Evolutionary conservation across 2,329 filamentous ascomycete species (phyloP), one percentile per base, ranked within the genome.

Genomic region (Sporothrix luriei): DNA sequence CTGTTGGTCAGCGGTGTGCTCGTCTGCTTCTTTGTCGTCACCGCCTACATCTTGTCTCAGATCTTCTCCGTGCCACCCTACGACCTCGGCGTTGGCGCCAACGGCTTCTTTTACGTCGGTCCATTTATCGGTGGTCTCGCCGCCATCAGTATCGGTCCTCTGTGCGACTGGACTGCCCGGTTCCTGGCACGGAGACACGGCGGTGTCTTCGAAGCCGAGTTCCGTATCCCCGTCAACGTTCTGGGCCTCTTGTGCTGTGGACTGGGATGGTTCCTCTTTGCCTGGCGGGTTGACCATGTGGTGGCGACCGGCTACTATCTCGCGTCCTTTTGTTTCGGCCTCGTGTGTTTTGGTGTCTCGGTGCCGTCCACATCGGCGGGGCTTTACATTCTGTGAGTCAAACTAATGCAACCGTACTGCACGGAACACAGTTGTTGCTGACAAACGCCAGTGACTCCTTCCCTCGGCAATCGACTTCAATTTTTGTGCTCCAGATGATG

Each of bases 81-180:
- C 61, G 79, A 79, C 74, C 81, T 83, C 73, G 75, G 75, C 38
- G 76, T 79, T 2, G 76, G 78, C 3, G 74, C 79, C 64, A 80
- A 81, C 54, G 82, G 81, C 1, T 79, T 82, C 65, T 80, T 82
- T 68, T 80, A 79, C 68, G 76, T 82, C 21, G 79, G 80, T 0
- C 78, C 80, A 2, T 78, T 82, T 73, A 72, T 81, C 54, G 79
- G 80, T 2, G 76, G 74, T n/a, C 74, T 81, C 6, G 74, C 82
- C n/a, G 80, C 80, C 10, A 74, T 78, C 40, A 66, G 80, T 2
- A 62, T 65, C 7, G 73, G 73, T 0, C 72, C 73, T 7, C 33
- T 74, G 5, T 74, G 73, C 65, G 73, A 74, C 69, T 74, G 73
- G 73, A 71, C 73, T 5, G 73, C 73, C 4, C 66, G 72, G 2